These are phyloP conservation scores for Trichomonascus vanleenenianus DNA, from an alignment of 805 yeast species.

Conservation along the genomic window DNA sequence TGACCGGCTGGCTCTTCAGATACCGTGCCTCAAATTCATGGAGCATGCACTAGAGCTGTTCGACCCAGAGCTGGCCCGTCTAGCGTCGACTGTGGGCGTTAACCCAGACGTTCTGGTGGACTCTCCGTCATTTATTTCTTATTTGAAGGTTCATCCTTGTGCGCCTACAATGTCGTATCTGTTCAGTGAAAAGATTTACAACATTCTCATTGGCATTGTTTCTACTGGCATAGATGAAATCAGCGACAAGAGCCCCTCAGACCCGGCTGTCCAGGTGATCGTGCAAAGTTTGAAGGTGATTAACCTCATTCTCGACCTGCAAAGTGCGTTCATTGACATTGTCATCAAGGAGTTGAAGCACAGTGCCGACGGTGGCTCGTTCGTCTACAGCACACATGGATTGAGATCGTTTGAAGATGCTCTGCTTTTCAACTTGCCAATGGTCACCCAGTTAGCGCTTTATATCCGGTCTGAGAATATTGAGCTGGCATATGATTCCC, in stretches of 20 bases:
- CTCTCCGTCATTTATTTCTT: slow-evolving; percentile 39
- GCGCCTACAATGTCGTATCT: slow-evolving; percentile 54
- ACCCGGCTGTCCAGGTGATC: slow-evolving; percentile 30
- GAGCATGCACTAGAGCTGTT: slow-evolving; percentile 41
- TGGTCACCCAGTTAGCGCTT: slow-evolving; percentile 66
- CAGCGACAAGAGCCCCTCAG: slow-evolving; percentile 31
- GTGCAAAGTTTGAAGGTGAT: slow-evolving; percentile 18
- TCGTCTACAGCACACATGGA: slow-evolving; percentile 48
- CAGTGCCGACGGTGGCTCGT: slow-evolving; percentile 6
- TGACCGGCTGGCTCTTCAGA: slow-evolving; percentile 42
- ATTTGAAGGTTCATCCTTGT: slow-evolving; percentile 62
- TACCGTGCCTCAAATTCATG: slow-evolving; percentile 45
- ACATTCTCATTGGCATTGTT: slow-evolving; percentile 47
- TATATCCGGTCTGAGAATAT: slow-evolving; percentile 56
- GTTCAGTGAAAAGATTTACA: slow-evolving; percentile 51
- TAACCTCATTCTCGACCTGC: slow-evolving; percentile 30
- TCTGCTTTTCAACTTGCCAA: slow-evolving; percentile 57
- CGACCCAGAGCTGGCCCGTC: slow-evolving; percentile 44
- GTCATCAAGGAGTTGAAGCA: slow-evolving; percentile 30
- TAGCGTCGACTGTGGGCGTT: slow-evolving; percentile 43
- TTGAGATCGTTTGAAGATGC: slow-evolving; percentile 63
- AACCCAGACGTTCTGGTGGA: slow-evolving; percentile 43
- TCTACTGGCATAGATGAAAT: slow-evolving; percentile 54
- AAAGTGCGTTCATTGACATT: slow-evolving; percentile 51
- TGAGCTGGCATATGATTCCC: slow-evolving; percentile 44